These are phyloP conservation scores for Hura crepitans DNA, from an alignment of 441 rosid species.

Conservation along the genomic window DNA sequence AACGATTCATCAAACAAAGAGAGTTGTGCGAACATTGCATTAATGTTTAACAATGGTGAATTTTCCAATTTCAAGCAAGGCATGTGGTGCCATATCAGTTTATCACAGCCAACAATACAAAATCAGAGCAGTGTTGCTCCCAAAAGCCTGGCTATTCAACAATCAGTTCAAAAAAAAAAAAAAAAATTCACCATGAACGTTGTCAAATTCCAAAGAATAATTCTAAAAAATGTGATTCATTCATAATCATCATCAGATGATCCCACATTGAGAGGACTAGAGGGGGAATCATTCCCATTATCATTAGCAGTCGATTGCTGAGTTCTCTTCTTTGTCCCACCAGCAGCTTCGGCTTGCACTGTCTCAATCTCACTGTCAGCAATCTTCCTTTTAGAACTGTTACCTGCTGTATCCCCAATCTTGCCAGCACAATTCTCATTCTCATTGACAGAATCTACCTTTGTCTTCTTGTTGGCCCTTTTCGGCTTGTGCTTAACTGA, in stretches of 20 bases:
- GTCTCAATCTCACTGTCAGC: background rate
- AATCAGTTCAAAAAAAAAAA: too few relatives aligned
- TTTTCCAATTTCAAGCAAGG: background rate
- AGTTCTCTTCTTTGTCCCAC: background rate
- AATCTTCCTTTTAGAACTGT: background rate
- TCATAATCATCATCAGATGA: constrained; percentile 17
- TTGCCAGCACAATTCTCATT: too few relatives aligned
- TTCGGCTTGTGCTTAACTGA: background rate
- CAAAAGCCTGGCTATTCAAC: background rate
- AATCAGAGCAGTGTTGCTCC: background rate
- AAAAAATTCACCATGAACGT: background rate
- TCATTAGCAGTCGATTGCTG: background rate
- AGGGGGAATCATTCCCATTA: constrained; percentile 18
- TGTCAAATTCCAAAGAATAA: background rate
- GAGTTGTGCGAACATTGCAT: too few relatives aligned
- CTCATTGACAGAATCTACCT: background rate
- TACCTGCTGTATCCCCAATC: too few relatives aligned
- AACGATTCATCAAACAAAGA: too few relatives aligned
- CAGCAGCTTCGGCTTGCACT: background rate
- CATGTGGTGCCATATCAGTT: too few relatives aligned
- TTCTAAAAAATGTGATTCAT: too few relatives aligned
- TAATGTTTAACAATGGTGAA: too few relatives aligned
- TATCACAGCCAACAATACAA: background rate
- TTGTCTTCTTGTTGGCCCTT: background rate
- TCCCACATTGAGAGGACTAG: constrained; percentile 15